Evolutionary conservation across 768 basidiomycete species (phyloP).

Genomic region (Boletus reticulatus): DNA sequence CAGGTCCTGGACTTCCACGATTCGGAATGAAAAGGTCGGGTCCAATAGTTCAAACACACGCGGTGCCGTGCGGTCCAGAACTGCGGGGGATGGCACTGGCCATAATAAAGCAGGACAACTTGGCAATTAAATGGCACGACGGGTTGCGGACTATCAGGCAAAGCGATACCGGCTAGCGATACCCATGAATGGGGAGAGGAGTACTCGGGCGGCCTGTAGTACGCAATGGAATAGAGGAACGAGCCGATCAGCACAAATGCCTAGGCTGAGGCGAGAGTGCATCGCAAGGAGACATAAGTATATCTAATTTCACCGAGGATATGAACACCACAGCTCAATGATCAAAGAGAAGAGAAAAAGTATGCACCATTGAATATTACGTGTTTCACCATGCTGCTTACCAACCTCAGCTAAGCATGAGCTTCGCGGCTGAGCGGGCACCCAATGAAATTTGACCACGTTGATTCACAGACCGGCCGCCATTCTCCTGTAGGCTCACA

Average conservation of each 20-base stretch:
- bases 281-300: constrained; percentile 55
- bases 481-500: no score
- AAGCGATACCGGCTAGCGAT: constrained; percentile 32
- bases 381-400: constrained; percentile 69
- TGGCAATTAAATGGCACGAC: constrained; percentile 47
- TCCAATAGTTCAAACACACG: no score
- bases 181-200: constrained; percentile 43
- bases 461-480: no score
- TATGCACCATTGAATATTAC: constrained; percentile 68
- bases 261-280: constrained; percentile 70
- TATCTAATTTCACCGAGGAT: constrained; percentile 59
- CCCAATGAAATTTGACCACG: no score
- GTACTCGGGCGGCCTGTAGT: constrained; percentile 35
- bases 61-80: no score
- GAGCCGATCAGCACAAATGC: constrained; percentile 72
- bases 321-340: neutral
- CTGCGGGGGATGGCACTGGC: constrained; percentile 20
- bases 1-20: no score
- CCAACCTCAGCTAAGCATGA: constrained; percentile 73
- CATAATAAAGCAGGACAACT: constrained; percentile 32
- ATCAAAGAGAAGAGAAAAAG: neutral
- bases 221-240: neutral
- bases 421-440: constrained; percentile 45
- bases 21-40: no score
- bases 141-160: constrained; percentile 42